phyloP scores from a whole-genome alignment of 176 grass and related monocot species.

The Eleusine indica region DNA sequence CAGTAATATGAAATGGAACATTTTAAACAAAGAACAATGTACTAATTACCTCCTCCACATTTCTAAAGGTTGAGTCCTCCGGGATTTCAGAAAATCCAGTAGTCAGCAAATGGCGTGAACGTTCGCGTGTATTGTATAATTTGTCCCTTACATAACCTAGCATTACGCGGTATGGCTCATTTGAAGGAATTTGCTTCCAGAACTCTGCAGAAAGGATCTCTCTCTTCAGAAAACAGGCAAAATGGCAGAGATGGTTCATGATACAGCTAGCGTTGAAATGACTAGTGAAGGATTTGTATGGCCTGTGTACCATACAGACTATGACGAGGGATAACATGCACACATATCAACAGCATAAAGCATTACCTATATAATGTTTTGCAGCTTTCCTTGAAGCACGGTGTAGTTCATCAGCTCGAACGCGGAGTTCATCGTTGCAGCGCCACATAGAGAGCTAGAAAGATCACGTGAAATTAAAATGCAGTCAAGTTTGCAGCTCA shows the following conservation, averaged over 20 bases:
- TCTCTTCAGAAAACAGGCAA: neutral
- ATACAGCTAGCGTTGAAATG: neutral
- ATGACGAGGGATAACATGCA: neutral
- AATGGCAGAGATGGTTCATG: neutral
- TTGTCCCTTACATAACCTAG: constrained; percentile 85
- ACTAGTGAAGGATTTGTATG: neutral
- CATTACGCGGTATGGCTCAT: constrained; percentile 78
- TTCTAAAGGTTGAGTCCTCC: constrained; percentile 43
- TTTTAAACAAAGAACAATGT: too few species aligned
- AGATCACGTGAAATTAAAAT: neutral
- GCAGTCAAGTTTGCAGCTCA: neutral
- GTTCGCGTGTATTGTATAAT: constrained; percentile 79
- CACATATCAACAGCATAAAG: neutral
- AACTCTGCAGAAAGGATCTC: constrained; percentile 56
- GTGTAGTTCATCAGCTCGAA: constrained; percentile 52
- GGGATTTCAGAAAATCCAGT: constrained; percentile 61
- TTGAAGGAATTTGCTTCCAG: constrained; percentile 74
- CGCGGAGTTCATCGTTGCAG: constrained; percentile 73
- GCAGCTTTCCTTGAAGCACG: constrained; percentile 44
- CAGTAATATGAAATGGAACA: neutral
- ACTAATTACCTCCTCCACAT: constrained; percentile 55
- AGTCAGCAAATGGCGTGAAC: constrained; percentile 54
- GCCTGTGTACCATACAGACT: neutral
- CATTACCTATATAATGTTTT: constrained; percentile 83
- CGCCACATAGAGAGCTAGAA: constrained; percentile 92